A percentile compares a stretch with the other conserved stretches of the same genome.
These are phyloP conservation scores for Alternaria sp. DNA, from an alignment of 2,329 filamentous ascomycete species.

Conservation along the genomic window DNA sequence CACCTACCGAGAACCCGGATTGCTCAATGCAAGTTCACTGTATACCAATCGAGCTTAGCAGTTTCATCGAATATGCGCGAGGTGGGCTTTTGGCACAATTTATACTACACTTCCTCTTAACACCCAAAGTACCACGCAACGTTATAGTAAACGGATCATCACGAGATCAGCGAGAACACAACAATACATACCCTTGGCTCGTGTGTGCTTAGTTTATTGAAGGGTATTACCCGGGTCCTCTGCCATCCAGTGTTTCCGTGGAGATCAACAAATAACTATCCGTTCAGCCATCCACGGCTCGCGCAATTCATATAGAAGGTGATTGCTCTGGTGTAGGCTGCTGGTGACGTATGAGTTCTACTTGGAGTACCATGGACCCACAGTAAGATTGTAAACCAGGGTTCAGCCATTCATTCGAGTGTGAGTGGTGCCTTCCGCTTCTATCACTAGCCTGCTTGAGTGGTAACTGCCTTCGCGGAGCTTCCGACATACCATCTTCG, in stretches of 20 bases:
- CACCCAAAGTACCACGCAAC: no score
- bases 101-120: background rate
- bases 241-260: background rate
- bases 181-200: no score
- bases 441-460: background rate
- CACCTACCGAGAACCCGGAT: background rate
- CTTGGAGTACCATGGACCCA: background rate
- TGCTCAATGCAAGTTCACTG: accelerated
- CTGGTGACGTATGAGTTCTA: background rate
- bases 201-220: no score
- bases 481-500: background rate
- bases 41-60: background rate
- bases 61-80: background rate
- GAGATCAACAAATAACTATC: background rate
- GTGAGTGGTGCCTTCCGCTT: background rate
- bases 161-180: no score
- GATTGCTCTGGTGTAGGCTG: background rate
- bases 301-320: background rate
- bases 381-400: background rate
- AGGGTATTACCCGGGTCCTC: no score
- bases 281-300: background rate
- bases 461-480: background rate
- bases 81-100: accelerated
- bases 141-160: no score
- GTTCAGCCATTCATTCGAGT: background rate